phyloP scores from a whole-genome alignment of 495 filamentous ascomycete genomes.

The Lophium mytilinum region DNA sequence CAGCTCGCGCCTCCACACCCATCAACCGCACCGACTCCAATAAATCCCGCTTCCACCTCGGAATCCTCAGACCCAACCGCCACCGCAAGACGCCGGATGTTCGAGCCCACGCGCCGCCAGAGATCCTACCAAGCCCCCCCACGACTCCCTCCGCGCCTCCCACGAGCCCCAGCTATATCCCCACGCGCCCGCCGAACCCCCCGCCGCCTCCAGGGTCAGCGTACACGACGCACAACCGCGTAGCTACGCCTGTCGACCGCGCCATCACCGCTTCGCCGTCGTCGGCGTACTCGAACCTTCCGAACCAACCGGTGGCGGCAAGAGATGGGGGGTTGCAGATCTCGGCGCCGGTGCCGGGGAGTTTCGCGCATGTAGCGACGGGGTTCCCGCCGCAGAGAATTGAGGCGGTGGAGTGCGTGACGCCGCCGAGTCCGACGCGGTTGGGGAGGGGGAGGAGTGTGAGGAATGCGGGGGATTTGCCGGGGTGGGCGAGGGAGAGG shows the following conservation, averaged over 20 bases:
- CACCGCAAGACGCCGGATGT: background rate
- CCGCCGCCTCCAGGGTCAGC: too few species aligned
- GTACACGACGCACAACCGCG: too few species aligned
- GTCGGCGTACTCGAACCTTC: background rate
- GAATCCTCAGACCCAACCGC: background rate
- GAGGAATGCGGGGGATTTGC: background rate
- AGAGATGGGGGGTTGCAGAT: background rate
- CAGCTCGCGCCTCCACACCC: background rate
- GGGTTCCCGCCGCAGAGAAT: background rate
- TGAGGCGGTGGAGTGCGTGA: too few species aligned
- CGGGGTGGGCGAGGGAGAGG: background rate
- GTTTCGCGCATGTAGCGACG: conserved; percentile 13
- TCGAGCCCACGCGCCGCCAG: background rate
- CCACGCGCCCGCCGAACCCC: too few species aligned
- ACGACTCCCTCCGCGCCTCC: too few species aligned
- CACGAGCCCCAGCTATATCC: too few species aligned
- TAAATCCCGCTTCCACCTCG: background rate
- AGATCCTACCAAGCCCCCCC: too few species aligned
- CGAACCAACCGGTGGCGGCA: background rate
- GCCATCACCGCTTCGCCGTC: too few species aligned
- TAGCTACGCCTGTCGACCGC: too few species aligned
- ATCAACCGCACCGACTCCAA: background rate
- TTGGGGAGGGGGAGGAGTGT: too few species aligned
- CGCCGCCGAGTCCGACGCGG: too few species aligned
- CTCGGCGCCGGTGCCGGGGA: conserved; percentile 11